These are phyloP conservation scores for Cyberlindnera misumaiensis DNA, from an alignment of 805 yeast species.

Conservation along the genomic window DNA sequence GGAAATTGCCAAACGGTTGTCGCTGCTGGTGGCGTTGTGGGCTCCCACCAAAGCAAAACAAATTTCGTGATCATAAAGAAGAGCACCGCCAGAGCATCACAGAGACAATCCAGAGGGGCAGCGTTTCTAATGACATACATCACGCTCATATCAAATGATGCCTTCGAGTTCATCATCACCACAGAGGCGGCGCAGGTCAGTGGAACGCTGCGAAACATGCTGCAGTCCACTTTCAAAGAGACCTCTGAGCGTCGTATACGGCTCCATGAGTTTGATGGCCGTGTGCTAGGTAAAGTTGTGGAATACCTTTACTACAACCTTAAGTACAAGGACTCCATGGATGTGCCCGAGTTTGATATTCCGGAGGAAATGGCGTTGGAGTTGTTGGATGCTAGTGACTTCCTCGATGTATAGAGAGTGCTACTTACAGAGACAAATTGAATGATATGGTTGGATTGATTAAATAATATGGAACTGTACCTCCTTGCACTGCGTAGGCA, in stretches of 20 bases:
- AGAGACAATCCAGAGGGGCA: too few species aligned
- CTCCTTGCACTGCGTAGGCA: constrained; percentile 34
- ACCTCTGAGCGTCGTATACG: constrained; percentile 47
- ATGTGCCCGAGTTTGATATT: constrained; percentile 78
- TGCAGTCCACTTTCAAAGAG: constrained; percentile 52
- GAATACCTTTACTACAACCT: constrained; percentile 77
- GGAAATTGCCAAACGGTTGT: not conserved
- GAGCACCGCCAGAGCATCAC: too few species aligned
- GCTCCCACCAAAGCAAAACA: not conserved
- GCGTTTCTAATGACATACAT: constrained; percentile 36
- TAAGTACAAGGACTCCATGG: constrained; percentile 52
- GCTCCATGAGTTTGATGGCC: constrained; percentile 61
- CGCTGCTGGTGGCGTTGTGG: not conserved
- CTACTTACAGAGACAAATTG: not conserved
- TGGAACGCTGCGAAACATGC: constrained; percentile 55
- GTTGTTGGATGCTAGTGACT: constrained; percentile 88
- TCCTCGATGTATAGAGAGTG: constrained; percentile 48
- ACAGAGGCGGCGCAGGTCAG: constrained; percentile 74
- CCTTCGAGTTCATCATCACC: constrained; percentile 51
- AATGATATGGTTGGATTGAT: not conserved
- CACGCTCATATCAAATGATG: constrained; percentile 69
- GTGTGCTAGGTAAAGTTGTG: constrained; percentile 67
- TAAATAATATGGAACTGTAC: constrained; percentile 32
- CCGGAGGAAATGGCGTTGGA: constrained; percentile 95
- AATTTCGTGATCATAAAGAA: not conserved